Evolutionary conservation across 1,284 basidiomycete genomes (phyloP).

Genomic region (Puccinia brachypodii): DNA sequence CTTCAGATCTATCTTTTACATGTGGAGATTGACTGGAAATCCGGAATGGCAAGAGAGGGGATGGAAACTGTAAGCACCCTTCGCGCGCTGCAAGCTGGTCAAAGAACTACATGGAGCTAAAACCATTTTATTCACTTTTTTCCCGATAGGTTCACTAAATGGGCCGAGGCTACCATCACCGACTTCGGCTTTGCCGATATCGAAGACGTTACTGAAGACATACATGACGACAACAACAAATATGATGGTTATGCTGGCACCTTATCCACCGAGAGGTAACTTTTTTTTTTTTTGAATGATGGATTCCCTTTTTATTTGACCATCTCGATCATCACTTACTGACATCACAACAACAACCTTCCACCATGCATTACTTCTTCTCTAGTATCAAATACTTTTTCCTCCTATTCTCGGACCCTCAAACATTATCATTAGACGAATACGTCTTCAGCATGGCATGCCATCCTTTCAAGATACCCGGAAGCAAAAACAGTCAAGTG

Average conservation of each 20-base stretch:
- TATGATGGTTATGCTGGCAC: not conserved
- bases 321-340: constrained; percentile 51
- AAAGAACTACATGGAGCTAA: not conserved
- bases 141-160: constrained; percentile 32
- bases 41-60: constrained; percentile 60
- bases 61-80: constrained; percentile 62
- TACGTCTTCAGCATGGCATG: constrained; percentile 62
- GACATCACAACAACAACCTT: not conserved
- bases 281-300: too few relatives aligned
- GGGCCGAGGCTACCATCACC: constrained; percentile 42
- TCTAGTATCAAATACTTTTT: constrained; percentile 53
- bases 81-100: too few relatives aligned
- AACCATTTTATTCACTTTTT: not conserved
- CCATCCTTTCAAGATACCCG: constrained; percentile 44
- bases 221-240: constrained; percentile 60
- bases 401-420: constrained; percentile 61
- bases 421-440: constrained; percentile 63
- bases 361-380: not conserved
- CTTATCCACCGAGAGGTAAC: constrained; percentile 20
- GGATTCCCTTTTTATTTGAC: too few relatives aligned
- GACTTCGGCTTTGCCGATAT: constrained; percentile 57
- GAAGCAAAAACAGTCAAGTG: not conserved
- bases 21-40: constrained; percentile 64
- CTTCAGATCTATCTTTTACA: constrained; percentile 61
- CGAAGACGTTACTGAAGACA: constrained; percentile 57